Percentiles rank a stretch among this genome's conserved stretches.
These are phyloP conservation scores for Petunia axillaris DNA, from an alignment of 257 asterid species.

Conservation along the genomic window DNA sequence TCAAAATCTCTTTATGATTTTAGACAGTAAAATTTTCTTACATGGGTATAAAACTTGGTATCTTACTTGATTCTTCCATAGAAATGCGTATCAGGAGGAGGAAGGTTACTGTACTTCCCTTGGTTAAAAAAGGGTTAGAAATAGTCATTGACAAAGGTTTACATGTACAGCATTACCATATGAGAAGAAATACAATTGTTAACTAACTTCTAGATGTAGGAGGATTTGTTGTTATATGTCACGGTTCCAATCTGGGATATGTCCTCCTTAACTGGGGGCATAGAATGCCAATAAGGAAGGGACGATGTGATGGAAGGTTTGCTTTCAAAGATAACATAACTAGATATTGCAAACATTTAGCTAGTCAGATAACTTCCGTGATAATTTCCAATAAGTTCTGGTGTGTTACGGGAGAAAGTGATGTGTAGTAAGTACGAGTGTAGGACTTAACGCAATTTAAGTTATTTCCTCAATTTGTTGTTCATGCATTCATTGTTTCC, in stretches of 20 bases:
- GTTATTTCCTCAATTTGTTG: not conserved
- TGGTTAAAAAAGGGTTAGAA: not conserved
- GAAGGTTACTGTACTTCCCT: not conserved
- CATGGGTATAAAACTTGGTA: not conserved
- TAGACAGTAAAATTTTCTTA: not conserved
- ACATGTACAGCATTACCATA: not conserved
- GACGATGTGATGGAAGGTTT: not conserved
- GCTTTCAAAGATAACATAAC: not conserved
- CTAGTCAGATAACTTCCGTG: not conserved
- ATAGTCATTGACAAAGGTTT: not conserved
- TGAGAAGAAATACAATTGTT: not conserved
- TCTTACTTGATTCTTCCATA: not conserved
- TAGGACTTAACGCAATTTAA: not conserved
- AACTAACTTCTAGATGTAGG: not conserved
- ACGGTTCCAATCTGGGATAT: not conserved
- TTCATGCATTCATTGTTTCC: not conserved
- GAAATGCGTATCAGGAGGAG: slow-evolving; percentile 12
- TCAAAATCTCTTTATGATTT: not conserved
- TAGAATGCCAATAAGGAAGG: not conserved
- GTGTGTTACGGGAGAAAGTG: not conserved
- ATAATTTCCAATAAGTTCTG: not conserved
- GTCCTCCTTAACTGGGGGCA: not conserved
- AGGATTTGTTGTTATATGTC: not conserved
- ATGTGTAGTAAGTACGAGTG: not conserved
- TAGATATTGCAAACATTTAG: not conserved